phyloP scores from a whole-genome alignment of 129 eudicot genomes.

The Flaveria ramosissima region DNA sequence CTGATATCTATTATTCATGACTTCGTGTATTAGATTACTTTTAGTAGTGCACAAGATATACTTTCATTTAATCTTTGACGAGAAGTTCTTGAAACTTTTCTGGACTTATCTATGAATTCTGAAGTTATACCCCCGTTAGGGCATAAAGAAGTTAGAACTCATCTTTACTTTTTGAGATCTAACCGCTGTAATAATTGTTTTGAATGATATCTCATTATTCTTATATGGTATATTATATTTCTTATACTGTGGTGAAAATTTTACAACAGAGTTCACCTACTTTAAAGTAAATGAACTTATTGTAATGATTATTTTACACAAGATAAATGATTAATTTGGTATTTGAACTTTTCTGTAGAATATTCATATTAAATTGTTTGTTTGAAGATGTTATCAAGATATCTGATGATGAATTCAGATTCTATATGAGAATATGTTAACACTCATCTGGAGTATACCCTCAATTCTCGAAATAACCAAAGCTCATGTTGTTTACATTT shows the following conservation, averaged over 20 bases:
- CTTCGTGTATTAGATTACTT: background rate
- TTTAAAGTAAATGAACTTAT: background rate
- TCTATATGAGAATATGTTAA: too few species aligned
- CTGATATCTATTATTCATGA: background rate
- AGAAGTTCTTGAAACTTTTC: background rate
- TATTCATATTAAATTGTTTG: too few species aligned
- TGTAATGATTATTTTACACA: background rate
- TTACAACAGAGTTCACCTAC: background rate
- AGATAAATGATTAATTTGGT: background rate
- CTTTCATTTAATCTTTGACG: background rate
- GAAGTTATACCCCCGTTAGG: background rate
- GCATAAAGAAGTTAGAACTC: too few species aligned
- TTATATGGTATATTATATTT: background rate
- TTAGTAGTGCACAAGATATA: background rate
- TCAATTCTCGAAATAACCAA: too few species aligned
- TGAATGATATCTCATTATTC: background rate
- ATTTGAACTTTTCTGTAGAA: background rate
- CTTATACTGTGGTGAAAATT: background rate
- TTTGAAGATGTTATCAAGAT: too few species aligned
- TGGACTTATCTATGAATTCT: background rate
- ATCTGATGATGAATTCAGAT: too few species aligned
- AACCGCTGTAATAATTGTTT: constrained; percentile 2
- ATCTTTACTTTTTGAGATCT: too few species aligned
- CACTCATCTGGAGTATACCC: too few species aligned
- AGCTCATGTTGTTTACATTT: too few species aligned